Evolutionary conservation across 495 filamentous ascomycete species (phyloP).

Genomic region (Penicillium verhagenii): DNA sequence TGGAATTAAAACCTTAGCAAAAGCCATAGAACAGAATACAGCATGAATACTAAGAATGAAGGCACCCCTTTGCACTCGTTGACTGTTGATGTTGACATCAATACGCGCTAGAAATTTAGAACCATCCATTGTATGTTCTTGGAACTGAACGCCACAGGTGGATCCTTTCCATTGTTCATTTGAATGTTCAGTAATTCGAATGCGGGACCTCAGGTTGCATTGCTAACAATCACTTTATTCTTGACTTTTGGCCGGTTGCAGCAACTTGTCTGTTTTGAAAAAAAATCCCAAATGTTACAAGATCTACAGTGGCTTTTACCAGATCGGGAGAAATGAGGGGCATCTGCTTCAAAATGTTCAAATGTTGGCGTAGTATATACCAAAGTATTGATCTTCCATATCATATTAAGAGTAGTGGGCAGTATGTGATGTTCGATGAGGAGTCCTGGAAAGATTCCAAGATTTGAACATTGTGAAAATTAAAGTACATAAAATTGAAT

Average conservation of each 20-base stretch:
- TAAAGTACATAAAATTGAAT: not conserved
- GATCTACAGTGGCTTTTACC: not conserved
- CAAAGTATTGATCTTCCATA: no score
- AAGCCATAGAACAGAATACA: not conserved
- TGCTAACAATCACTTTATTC: not conserved
- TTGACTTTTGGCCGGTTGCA: not conserved
- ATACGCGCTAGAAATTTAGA: constrained; percentile 5
- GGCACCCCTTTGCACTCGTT: no score
- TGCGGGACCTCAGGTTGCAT: constrained; percentile 9
- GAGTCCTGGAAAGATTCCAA: no score
- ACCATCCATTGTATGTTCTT: not conserved
- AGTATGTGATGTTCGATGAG: no score
- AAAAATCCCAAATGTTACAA: no score
- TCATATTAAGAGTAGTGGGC: no score
- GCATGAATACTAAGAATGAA: not conserved
- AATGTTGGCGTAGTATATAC: no score
- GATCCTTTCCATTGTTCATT: not conserved
- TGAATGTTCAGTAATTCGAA: not conserved
- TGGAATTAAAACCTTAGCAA: not conserved
- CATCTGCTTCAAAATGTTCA: no score
- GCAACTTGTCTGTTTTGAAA: no score
- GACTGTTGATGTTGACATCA: no score
- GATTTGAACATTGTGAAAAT: not conserved
- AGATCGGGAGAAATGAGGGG: not conserved
- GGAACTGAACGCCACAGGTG: constrained; percentile 5